These are phyloP conservation scores for Xylariaceae sp. DNA, from an alignment of 2,329 filamentous ascomycete species.

Conservation along the genomic window DNA sequence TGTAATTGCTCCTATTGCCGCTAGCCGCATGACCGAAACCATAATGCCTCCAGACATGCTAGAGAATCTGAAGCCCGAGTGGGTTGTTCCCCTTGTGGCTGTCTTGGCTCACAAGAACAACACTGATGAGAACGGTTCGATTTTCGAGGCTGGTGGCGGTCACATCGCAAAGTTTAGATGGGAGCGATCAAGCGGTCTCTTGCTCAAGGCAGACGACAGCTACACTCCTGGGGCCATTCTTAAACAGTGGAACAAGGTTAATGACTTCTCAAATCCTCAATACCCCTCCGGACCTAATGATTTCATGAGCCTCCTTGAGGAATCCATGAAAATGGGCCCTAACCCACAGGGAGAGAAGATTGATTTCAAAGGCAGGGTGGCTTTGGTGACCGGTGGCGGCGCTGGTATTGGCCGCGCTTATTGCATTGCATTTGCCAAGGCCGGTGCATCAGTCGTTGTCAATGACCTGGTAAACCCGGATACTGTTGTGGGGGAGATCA, in stretches of 20 bases:
- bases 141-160: constrained; percentile 93
- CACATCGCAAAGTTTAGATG: constrained; percentile 92
- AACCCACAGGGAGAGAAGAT: constrained; percentile 76
- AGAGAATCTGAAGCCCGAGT: constrained; percentile 85
- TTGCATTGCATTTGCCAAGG: constrained; percentile 84
- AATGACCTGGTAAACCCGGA: constrained; percentile 97
- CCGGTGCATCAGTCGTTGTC: constrained; percentile 84
- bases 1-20: constrained; percentile 93
- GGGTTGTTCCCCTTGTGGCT: constrained; percentile 92
- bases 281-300: constrained; percentile 86
- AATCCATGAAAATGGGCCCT: constrained; percentile 77
- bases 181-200: constrained; percentile 88
- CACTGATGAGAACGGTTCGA: constrained; percentile 79
- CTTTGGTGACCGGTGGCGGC: constrained; percentile 85
- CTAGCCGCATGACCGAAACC: constrained; percentile 93
- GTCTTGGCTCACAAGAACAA: constrained; percentile 86
- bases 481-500: constrained; percentile 88
- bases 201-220: constrained; percentile 85
- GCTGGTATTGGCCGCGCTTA: constrained; percentile 92
- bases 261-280: constrained; percentile 82
- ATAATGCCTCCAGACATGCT: constrained; percentile 95
- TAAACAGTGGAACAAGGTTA: constrained; percentile 86
- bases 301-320: constrained; percentile 84
- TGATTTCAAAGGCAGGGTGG: constrained; percentile 84
- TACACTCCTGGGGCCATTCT: constrained; percentile 89